Conservation (phyloP, 2,329 filamentous ascomycete species). For the Nectriaceae sp. region DNA sequence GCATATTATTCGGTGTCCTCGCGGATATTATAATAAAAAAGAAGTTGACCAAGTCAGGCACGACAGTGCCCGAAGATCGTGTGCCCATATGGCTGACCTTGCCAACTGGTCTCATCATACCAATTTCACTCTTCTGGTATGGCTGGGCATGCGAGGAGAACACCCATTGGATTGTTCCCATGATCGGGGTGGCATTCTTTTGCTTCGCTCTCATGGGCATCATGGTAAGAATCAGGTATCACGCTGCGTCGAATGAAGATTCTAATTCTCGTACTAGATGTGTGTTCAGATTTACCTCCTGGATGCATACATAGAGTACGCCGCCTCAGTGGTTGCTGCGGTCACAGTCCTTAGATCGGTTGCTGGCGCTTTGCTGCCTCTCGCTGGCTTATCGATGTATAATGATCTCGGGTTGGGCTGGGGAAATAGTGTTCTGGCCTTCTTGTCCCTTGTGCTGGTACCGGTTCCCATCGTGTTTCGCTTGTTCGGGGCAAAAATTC, state of each 20-base stretch:
- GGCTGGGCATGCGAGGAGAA: constrained; percentile 30
- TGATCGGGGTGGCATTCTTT: constrained; percentile 45
- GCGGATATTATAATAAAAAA: constrained; percentile 30
- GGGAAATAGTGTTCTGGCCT: constrained; percentile 45
- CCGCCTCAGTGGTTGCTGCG: constrained; percentile 33
- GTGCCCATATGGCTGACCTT: constrained; percentile 30
- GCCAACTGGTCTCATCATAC: constrained; percentile 26
- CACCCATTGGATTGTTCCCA: constrained; percentile 33
- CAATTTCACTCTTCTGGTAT: constrained; percentile 30
- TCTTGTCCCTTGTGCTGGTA: constrained; percentile 40
- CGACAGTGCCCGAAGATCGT: constrained; percentile 29
- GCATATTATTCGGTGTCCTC: constrained; percentile 24
- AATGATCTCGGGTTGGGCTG: constrained; percentile 47
- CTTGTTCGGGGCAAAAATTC: constrained; percentile 24
- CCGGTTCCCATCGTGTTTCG: constrained; percentile 24
- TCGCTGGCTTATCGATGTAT: constrained; percentile 52
- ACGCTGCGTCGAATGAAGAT: background rate
- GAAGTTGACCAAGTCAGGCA: constrained; percentile 19
- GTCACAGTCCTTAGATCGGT: constrained; percentile 47
- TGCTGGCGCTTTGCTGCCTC: constrained; percentile 65
- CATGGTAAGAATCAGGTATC: constrained; percentile 32
- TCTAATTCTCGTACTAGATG: constrained; percentile 18
- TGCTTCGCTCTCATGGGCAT: constrained; percentile 44
- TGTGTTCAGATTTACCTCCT: constrained; percentile 39
- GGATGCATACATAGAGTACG: constrained; percentile 32